These are phyloP conservation scores for Torulaspora gathmanii DNA, from an alignment of 805 yeast genomes.

Conservation along the genomic window DNA sequence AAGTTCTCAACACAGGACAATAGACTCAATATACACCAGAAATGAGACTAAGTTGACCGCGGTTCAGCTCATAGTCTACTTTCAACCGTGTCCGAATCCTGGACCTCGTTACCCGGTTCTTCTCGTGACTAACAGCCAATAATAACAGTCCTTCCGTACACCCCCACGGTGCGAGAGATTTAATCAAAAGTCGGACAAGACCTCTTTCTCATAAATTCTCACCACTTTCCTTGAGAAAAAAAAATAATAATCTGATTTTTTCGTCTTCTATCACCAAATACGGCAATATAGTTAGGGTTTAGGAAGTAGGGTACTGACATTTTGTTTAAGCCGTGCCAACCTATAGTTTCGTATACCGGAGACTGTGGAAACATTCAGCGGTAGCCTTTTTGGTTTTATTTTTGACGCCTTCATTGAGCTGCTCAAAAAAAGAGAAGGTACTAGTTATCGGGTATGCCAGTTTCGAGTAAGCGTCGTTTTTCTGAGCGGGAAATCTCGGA, in stretches of 20 bases:
- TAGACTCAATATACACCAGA: too few relatives aligned
- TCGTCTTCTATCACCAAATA: background rate
- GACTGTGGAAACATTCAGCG: background rate
- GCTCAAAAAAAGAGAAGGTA: conserved; percentile 14
- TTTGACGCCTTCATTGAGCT: conserved; percentile 34
- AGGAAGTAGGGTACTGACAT: background rate
- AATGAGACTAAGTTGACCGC: too few relatives aligned
- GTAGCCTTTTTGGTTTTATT: conserved; percentile 3
- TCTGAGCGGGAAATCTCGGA: conserved; percentile 14
- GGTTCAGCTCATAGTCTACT: too few relatives aligned
- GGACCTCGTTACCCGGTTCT: conserved; percentile 17
- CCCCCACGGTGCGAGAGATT: conserved; percentile 11
- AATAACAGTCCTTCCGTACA: conserved; percentile 8
- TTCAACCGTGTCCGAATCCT: conserved; percentile 3
- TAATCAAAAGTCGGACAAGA: conserved; percentile 15
- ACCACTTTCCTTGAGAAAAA: conserved; percentile 21
- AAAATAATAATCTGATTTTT: background rate
- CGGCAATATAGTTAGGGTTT: conserved; percentile 3
- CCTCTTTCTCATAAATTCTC: conserved; percentile 22
- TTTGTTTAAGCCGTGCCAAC: too few relatives aligned
- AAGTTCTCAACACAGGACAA: too few relatives aligned
- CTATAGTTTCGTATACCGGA: too few relatives aligned
- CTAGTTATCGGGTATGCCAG: conserved; percentile 15
- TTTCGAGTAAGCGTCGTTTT: conserved; percentile 22
- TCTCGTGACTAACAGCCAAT: conserved; percentile 21